Conservation (phyloP, 495 filamentous ascomycete genomes). For the Neurospora sp. region DNA sequence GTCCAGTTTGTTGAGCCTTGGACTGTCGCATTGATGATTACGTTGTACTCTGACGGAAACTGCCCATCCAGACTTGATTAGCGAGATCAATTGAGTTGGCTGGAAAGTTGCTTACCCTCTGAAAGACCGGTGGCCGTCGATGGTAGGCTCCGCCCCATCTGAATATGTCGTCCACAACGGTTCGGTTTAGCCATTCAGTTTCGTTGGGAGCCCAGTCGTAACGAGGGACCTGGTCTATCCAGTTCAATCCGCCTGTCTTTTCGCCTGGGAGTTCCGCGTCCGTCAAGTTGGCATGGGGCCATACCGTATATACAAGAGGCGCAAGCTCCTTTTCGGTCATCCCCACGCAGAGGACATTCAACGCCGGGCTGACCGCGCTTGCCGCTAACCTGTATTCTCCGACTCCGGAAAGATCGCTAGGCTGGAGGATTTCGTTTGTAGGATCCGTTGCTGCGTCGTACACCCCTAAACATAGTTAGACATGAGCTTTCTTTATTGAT, state of each 20-base stretch:
- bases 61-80: constrained; percentile 4
- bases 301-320: constrained; percentile 51
- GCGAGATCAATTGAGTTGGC: not conserved
- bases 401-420: constrained; percentile 50
- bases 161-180: constrained; percentile 60
- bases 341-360: constrained; percentile 63
- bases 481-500: not conserved
- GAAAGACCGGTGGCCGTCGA: constrained; percentile 52
- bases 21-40: constrained; percentile 45
- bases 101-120: constrained; percentile 28
- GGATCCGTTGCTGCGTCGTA: constrained; percentile 48
- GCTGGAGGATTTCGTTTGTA: constrained; percentile 56
- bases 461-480: constrained; percentile 31
- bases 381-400: constrained; percentile 57
- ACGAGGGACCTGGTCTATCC: constrained; percentile 18
- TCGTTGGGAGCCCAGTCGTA: constrained; percentile 5
- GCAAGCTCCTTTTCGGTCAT: constrained; percentile 46
- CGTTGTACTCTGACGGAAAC: constrained; percentile 51
- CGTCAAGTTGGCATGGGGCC: constrained; percentile 36
- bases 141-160: constrained; percentile 43
- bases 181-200: constrained; percentile 41
- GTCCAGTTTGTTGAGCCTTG: constrained; percentile 4
- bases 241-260: constrained; percentile 14
- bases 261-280: constrained; percentile 14
- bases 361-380: constrained; percentile 51